Percentiles rank a stretch among this genome's conserved stretches.
Conservation (phyloP, 768 basidiomycete species). For the Pluteus cervinus region DNA sequence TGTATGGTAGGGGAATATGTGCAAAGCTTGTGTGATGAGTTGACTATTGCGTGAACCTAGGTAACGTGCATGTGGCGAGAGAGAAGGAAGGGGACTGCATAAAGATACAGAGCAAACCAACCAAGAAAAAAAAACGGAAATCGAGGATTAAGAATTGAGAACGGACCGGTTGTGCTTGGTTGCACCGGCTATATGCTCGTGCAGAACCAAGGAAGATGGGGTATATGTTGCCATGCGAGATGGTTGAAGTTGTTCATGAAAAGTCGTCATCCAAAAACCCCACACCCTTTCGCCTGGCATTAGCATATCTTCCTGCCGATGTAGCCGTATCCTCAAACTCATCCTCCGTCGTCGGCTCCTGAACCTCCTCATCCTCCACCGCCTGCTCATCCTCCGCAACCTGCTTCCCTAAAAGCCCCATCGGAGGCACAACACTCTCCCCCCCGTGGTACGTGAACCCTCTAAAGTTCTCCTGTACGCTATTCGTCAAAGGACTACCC, state of each 20-base stretch:
- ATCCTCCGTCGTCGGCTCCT: constrained; percentile 61
- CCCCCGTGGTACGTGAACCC: constrained; percentile 89
- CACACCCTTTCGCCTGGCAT: constrained; percentile 42
- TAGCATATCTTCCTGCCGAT: constrained; percentile 68
- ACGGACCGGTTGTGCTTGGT: too few species aligned
- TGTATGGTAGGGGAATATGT: too few species aligned
- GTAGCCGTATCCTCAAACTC: constrained; percentile 63
- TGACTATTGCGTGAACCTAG: too few species aligned
- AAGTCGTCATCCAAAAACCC: constrained; percentile 36
- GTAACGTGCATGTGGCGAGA: too few species aligned
- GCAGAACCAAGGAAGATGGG: too few species aligned
- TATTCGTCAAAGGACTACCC: constrained; percentile 77
- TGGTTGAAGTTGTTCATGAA: constrained; percentile 14
- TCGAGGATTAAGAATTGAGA: too few species aligned
- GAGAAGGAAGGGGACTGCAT: too few species aligned
- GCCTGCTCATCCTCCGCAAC: constrained; percentile 50
- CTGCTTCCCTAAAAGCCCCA: constrained; percentile 31
- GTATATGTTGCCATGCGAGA: too few species aligned
- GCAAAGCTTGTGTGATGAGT: too few species aligned
- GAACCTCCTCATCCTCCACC: constrained; percentile 45
- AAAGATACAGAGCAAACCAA: too few species aligned
- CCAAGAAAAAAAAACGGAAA: too few species aligned
- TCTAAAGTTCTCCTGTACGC: constrained; percentile 94
- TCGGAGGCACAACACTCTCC: constrained; percentile 51
- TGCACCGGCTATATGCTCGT: too few species aligned